Evolutionary conservation across 106 monocot genomes (phyloP).

Genomic region (Platanthera zijinensis): DNA sequence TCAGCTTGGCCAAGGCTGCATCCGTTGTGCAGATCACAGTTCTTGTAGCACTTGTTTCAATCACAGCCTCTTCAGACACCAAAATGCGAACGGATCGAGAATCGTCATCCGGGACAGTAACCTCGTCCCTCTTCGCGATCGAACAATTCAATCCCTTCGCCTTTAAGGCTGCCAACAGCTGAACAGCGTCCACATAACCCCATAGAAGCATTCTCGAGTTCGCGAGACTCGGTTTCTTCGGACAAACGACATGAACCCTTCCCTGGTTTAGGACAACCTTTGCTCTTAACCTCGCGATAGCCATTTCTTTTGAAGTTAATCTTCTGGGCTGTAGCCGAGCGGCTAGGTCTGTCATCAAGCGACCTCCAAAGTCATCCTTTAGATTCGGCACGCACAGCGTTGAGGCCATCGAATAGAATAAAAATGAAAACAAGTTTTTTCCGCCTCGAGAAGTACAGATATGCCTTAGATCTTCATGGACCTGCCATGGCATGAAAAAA

Average conservation of each 20-base stretch:
- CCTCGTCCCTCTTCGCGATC: constrained; percentile 2
- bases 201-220: constrained; percentile 20
- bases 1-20: constrained; percentile 9
- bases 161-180: constrained; percentile 22
- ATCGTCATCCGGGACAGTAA: background rate
- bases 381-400: constrained; percentile 28
- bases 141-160: constrained; percentile 30
- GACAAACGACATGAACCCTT: constrained; percentile 22
- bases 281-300: constrained; percentile 46
- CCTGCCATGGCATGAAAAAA: constrained; percentile 20
- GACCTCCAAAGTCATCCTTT: constrained; percentile 20
- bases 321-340: constrained; percentile 37
- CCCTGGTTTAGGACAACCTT: constrained; percentile 38
- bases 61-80: constrained; percentile 20
- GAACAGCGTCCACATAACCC: constrained; percentile 30
- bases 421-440: background rate
- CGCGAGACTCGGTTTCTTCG: constrained; percentile 5
- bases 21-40: constrained; percentile 28
- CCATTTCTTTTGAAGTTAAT: constrained; percentile 22
- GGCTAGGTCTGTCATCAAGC: constrained; percentile 30
- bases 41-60: constrained; percentile 16
- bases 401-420: constrained; percentile 33
- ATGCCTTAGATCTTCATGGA: constrained; percentile 37
- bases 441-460: constrained; percentile 2
- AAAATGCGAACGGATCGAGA: constrained; percentile 3